A percentile compares a stretch with the other conserved stretches of the same genome.
phyloP scores from a whole-genome alignment of 106 monocot genomes.

The Dendrobium chrysotoxum region DNA sequence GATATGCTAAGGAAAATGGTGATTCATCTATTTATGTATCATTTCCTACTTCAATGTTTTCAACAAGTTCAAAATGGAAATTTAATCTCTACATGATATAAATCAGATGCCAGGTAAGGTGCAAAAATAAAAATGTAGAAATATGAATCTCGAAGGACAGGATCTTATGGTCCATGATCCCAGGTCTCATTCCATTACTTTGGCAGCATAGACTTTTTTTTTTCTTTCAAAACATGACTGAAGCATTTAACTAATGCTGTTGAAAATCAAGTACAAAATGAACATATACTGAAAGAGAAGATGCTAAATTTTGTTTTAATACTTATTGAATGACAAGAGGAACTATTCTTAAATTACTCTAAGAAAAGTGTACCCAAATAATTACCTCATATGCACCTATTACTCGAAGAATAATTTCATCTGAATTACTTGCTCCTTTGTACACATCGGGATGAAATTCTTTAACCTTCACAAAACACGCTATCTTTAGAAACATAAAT shows the following conservation, averaged over 20 bases:
- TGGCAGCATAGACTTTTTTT: background rate
- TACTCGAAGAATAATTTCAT: slow-evolving; percentile 55
- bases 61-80: background rate
- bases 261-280: background rate
- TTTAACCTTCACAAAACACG: slow-evolving; percentile 53
- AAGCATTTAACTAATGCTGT: background rate
- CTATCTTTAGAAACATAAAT: background rate
- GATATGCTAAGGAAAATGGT: background rate
- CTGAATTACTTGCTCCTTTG: slow-evolving; percentile 40
- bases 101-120: background rate
- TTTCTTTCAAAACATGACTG: too few relatives aligned
- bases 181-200: background rate
- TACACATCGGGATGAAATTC: slow-evolving; percentile 91
- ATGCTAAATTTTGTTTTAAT: background rate
- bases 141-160: background rate
- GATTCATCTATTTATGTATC: too few relatives aligned
- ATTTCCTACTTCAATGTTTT: too few relatives aligned
- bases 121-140: background rate
- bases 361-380: background rate
- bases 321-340: background rate
- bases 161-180: background rate
- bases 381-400: slow-evolving; percentile 73
- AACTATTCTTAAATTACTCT: slow-evolving; percentile 1
- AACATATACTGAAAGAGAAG: background rate
- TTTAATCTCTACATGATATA: background rate